Base-by-base conservation (phyloP, 441 rosid species). In the Erodium trifolium region DNA sequence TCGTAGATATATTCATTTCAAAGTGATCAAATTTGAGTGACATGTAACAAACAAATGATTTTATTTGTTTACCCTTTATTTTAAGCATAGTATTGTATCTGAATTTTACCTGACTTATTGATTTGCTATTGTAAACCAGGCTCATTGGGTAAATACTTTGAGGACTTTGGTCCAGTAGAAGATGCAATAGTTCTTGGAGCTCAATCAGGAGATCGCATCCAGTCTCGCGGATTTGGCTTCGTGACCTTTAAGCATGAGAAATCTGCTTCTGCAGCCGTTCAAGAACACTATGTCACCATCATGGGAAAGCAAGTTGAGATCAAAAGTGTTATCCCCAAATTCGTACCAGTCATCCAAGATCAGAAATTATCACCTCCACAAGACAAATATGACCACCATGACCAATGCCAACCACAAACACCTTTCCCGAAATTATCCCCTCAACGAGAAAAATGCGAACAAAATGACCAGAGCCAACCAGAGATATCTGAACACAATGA, bases 201-300 rank as follows among this genome's bases (percentile, higher is more conserved):
- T 70, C 79, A 68, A 75, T 16, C 66, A 53, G 84, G 78, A 63
- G 77, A 80, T 63, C 72, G 67, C 71, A 27, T 70, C 31, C 73
- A 70, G 59, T 81, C 89, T 17, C 81, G 87, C 37, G 86, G 93
- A 73, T 86, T 84, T 80, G 93, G 93, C 59, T 84, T 82, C 53
- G 81, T 88, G 55, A 86, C 77, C 78, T 88, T 88, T 68, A 81
- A 80, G 68, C 73, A 81, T 19, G 83, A 82, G 67, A 73, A 72
- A 74, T 84, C 88, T 70, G 86, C 77, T 69, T 71, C 73, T 51
- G 78, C 81, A 62, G 93, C 93, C 59, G 77, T 88, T 75, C 80
- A 78, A 72, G 81, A 81, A 65, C 87, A 70, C 63, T 74, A 77
- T 67, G 37, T 82, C 34, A 70, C 77, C 72, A 73, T 88, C 45